Percentiles rank a stretch among this genome's conserved stretches.
These are phyloP conservation scores for Colletotrichum filicis DNA, from an alignment of 2,329 filamentous ascomycete species.

Conservation along the genomic window DNA sequence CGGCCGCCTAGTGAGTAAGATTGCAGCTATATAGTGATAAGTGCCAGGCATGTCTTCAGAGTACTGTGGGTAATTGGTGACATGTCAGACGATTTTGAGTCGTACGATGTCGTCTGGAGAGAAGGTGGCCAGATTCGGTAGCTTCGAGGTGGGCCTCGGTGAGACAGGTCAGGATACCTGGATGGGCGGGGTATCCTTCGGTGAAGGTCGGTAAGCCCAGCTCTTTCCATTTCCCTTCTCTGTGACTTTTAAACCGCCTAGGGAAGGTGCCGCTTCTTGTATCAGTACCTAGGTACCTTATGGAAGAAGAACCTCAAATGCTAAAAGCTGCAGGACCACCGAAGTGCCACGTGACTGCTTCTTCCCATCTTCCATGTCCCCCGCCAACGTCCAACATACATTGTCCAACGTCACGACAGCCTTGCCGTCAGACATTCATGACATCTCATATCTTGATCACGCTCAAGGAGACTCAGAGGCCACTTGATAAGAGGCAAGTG, in stretches of 20 bases:
- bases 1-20: neutral
- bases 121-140: slow-evolving; percentile 21
- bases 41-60: neutral
- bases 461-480: too few relatives aligned
- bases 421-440: neutral
- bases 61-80: neutral
- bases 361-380: neutral
- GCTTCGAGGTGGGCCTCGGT: slow-evolving; percentile 6
- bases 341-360: neutral
- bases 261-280: too few relatives aligned
- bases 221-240: neutral
- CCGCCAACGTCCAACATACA: neutral
- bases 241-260: neutral
- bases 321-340: neutral
- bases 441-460: too few relatives aligned
- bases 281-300: too few relatives aligned
- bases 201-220: neutral
- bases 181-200: neutral
- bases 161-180: neutral
- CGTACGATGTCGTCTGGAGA: slow-evolving; percentile 26
- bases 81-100: slow-evolving; percentile 27
- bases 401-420: neutral
- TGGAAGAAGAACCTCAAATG: neutral
- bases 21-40: slow-evolving; percentile 6
- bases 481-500: too few relatives aligned